Conservation (phyloP, 768 basidiomycete species). For the Mycena chlorophos region DNA sequence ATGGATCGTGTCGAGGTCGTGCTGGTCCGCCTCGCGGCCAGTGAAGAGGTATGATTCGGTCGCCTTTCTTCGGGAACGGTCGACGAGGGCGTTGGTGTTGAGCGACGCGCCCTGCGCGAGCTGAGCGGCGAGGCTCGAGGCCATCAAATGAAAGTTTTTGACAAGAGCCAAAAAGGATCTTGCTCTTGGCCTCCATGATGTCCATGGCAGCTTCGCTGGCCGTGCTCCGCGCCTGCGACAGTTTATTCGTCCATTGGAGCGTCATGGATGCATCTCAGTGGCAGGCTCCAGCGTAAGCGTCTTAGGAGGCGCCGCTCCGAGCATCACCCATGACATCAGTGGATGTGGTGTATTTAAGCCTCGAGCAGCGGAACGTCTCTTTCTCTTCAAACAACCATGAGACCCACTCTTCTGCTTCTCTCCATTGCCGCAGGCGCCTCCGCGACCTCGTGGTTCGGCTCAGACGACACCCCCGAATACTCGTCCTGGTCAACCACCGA, state of each 20-base stretch:
- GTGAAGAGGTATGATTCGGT: slow-evolving; percentile 88
- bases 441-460: slow-evolving; percentile 52
- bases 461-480: slow-evolving; percentile 39
- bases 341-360: neutral
- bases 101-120: slow-evolving; percentile 77
- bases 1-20: slow-evolving; percentile 86
- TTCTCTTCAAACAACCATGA: slow-evolving; percentile 1
- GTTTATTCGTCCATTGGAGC: slow-evolving; percentile 2
- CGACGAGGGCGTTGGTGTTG: slow-evolving; percentile 71
- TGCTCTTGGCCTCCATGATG: neutral
- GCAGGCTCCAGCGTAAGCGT: neutral
- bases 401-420: neutral
- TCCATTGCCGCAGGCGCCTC: neutral
- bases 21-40: slow-evolving; percentile 74
- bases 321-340: slow-evolving; percentile 1
- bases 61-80: slow-evolving; percentile 60
- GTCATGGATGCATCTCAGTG: neutral
- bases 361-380: neutral
- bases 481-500: slow-evolving; percentile 62
- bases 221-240: neutral
- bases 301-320: neutral
- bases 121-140: slow-evolving; percentile 78
- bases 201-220: neutral
- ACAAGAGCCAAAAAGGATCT: neutral
- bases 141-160: slow-evolving; percentile 41